These are phyloP conservation scores for Candida lessepsii DNA, from an alignment of 805 yeast genomes.

Conservation along the genomic window DNA sequence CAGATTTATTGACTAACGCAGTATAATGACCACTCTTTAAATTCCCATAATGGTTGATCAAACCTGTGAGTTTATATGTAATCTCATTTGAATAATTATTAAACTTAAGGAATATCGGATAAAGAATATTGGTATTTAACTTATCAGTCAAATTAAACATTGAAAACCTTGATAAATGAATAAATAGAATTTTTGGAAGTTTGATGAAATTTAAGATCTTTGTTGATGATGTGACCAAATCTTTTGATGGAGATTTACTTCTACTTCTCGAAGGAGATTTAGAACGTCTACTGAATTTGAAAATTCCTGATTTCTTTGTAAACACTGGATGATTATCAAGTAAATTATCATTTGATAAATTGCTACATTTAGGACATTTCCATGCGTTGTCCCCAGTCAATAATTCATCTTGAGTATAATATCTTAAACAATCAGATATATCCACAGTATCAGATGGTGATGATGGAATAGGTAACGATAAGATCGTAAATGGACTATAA, in stretches of 20 bases:
- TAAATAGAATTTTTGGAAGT: slow-evolving; percentile 37
- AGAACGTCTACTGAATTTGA: slow-evolving; percentile 32
- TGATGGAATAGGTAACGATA: slow-evolving; percentile 62
- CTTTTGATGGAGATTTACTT: slow-evolving; percentile 10
- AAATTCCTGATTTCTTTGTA: slow-evolving; percentile 33
- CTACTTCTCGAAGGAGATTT: slow-evolving; percentile 31
- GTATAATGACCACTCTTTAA: slow-evolving; percentile 78
- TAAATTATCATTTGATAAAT: slow-evolving; percentile 15
- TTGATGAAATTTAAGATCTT: slow-evolving; percentile 32
- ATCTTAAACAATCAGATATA: slow-evolving; percentile 60
- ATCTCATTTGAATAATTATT: slow-evolving; percentile 31
- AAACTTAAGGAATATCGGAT: slow-evolving; percentile 55
- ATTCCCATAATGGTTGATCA: slow-evolving; percentile 71
- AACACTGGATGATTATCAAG: slow-evolving; percentile 40
- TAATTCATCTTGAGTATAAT: slow-evolving; percentile 63
- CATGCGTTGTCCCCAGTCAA: slow-evolving; percentile 77
- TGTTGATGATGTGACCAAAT: slow-evolving; percentile 17
- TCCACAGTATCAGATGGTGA: slow-evolving; percentile 31
- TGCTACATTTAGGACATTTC: slow-evolving; percentile 74
- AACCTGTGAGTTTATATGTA: slow-evolving; percentile 55
- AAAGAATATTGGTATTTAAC: slow-evolving; percentile 47
- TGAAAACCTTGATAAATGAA: slow-evolving; percentile 44
- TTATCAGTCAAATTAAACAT: slow-evolving; percentile 54
- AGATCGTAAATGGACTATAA: slow-evolving; percentile 59
- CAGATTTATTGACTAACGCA: slow-evolving; percentile 53